Conservation (phyloP, 2,329 filamentous ascomycete genomes). For the Aspergillus candidus region DNA sequence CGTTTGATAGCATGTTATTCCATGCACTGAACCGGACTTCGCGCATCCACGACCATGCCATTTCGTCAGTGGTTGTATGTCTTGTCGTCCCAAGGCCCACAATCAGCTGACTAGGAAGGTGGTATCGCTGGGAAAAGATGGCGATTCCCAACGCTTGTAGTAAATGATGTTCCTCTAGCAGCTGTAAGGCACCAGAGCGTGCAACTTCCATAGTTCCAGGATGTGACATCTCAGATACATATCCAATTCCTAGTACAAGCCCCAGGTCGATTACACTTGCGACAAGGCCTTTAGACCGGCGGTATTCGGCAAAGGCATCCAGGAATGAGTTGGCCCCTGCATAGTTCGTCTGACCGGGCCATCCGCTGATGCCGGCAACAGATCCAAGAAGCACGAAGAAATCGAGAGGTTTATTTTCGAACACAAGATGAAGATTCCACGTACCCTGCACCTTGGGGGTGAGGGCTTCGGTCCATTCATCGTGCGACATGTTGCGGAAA, state of each 20-base stretch:
- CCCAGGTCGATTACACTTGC: slow-evolving; percentile 22
- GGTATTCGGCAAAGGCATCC: slow-evolving; percentile 23
- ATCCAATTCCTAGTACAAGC: slow-evolving; percentile 22
- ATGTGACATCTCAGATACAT: slow-evolving; percentile 7
- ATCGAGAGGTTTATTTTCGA: slow-evolving; percentile 6
- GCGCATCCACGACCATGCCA: not conserved
- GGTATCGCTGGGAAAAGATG: not conserved
- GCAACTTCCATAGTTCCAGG: slow-evolving; percentile 11
- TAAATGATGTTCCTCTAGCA: slow-evolving; percentile 4
- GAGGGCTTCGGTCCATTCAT: slow-evolving; percentile 25
- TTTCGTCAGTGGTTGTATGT: not conserved
- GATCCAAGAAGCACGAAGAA: slow-evolving; percentile 31
- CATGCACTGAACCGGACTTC: slow-evolving; percentile 9
- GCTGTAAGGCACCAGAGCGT: slow-evolving; percentile 9
- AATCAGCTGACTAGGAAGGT: not conserved
- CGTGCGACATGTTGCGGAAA: slow-evolving; percentile 30
- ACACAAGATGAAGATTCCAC: slow-evolving; percentile 24
- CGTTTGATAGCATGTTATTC: not conserved
- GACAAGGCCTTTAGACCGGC: slow-evolving; percentile 15
- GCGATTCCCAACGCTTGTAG: slow-evolving; percentile 3
- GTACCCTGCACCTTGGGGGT: slow-evolving; percentile 31
- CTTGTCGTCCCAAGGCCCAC: slow-evolving; percentile 3
- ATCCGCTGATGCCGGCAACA: slow-evolving; percentile 27
- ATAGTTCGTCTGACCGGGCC: slow-evolving; percentile 39
- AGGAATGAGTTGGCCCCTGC: slow-evolving; percentile 30